Evolutionary conservation across 176 grass and related monocot genomes (phyloP).

Genomic region (Triticum monococcum): DNA sequence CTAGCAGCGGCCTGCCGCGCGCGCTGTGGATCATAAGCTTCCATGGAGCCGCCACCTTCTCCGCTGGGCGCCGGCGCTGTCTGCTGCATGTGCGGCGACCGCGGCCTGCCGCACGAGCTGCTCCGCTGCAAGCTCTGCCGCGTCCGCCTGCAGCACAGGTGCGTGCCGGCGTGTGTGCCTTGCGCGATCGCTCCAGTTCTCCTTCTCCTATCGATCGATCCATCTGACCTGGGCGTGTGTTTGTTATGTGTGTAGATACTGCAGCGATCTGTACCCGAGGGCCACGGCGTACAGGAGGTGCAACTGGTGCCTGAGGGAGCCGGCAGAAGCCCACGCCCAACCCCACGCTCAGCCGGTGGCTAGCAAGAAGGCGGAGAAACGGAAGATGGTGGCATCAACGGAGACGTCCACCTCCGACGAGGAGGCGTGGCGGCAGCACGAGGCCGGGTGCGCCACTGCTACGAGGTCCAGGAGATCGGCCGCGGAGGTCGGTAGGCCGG

Average conservation of each 20-base stretch:
- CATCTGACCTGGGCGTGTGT: background rate
- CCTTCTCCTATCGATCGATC: background rate
- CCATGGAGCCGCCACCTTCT: constrained; percentile 9
- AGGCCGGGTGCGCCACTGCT: background rate
- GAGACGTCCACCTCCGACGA: constrained; percentile 16
- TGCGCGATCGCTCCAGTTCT: background rate
- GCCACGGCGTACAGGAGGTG: constrained; percentile 57
- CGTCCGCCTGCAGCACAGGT: constrained; percentile 76
- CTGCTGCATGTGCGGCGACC: constrained; percentile 99
- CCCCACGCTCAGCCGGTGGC: background rate
- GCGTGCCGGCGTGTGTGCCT: too few species aligned
- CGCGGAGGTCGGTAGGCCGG: constrained; percentile 29
- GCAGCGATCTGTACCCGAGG: constrained; percentile 86
- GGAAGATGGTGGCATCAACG: background rate
- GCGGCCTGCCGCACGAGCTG: constrained; percentile 62
- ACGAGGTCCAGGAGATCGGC: constrained; percentile 6
- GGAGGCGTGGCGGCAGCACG: background rate
- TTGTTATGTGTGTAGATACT: constrained; percentile 41
- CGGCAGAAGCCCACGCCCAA: background rate
- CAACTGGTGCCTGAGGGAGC: constrained; percentile 80
- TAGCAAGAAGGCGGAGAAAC: background rate
- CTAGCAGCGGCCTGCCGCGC: background rate
- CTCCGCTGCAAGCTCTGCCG: constrained; percentile 76
- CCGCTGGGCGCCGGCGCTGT: constrained; percentile 8
- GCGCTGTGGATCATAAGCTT: background rate